phyloP scores from a whole-genome alignment of 2,329 filamentous ascomycete species.

The Aspergillus fumigatiaffinis region DNA sequence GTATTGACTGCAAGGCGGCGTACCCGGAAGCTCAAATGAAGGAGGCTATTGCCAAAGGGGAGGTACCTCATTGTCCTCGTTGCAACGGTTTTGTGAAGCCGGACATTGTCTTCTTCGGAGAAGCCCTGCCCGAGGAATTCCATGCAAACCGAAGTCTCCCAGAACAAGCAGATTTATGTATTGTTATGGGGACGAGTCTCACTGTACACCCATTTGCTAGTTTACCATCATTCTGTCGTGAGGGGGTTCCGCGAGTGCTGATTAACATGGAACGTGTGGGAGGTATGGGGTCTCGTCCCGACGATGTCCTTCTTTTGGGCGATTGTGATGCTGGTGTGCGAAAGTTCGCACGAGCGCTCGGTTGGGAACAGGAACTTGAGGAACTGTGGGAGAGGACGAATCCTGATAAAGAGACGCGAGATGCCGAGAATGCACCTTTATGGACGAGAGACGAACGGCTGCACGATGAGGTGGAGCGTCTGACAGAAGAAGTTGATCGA shows the following conservation, averaged over 20 bases:
- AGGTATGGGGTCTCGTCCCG: conserved; percentile 66
- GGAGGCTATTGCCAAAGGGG: conserved; percentile 60
- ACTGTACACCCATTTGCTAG: conserved; percentile 85
- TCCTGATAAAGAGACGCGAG: conserved; percentile 54
- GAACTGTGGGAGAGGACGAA: conserved; percentile 66
- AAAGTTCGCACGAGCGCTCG: conserved; percentile 71
- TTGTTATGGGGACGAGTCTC: conserved; percentile 86
- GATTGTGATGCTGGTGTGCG: conserved; percentile 80
- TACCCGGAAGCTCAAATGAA: conserved; percentile 75
- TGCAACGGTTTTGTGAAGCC: conserved; percentile 86
- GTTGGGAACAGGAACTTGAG: conserved; percentile 84
- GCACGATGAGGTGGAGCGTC: conserved; percentile 55
- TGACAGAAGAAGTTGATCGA: conserved; percentile 57
- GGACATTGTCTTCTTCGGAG: conserved; percentile 93
- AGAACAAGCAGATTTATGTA: conserved; percentile 66
- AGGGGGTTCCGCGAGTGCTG: conserved; percentile 69
- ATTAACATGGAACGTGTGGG: conserved; percentile 87
- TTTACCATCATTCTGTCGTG: conserved; percentile 62
- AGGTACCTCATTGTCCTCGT: conserved; percentile 65
- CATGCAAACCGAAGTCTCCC: conserved; percentile 55
- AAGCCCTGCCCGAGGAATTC: conserved; percentile 64
- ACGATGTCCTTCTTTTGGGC: conserved; percentile 80
- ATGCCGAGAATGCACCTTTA: conserved; percentile 33
- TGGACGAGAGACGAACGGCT: conserved; percentile 54
- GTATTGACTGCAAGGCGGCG: conserved; percentile 75